These are phyloP conservation scores for Colletotrichum tanaceti DNA, from an alignment of 2,329 filamentous ascomycete genomes.

Conservation along the genomic window DNA sequence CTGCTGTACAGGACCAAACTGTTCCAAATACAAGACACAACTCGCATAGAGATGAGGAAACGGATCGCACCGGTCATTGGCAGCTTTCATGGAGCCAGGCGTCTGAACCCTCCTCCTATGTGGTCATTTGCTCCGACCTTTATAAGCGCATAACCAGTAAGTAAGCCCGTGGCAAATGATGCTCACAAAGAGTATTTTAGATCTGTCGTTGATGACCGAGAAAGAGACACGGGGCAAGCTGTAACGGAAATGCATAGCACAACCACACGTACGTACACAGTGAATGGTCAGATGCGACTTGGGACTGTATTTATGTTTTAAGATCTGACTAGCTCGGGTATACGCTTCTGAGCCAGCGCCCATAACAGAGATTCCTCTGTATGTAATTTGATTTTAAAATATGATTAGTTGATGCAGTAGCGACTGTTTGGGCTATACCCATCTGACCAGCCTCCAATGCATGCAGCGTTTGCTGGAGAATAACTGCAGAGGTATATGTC, in stretches of 20 bases:
- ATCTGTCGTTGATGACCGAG: neutral
- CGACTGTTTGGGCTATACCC: slow-evolving; percentile 1
- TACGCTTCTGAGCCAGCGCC: neutral
- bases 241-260: neutral
- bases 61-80: neutral
- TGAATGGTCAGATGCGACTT: neutral
- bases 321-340: neutral
- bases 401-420: slow-evolving; percentile 22
- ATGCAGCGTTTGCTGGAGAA: neutral
- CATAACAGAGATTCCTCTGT: neutral
- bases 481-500: slow-evolving; percentile 9
- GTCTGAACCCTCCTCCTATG: neutral
- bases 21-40: no score
- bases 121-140: neutral
- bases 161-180: neutral
- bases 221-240: neutral
- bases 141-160: neutral
- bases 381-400: neutral
- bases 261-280: neutral
- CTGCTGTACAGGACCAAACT: no score
- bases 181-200: neutral
- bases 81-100: neutral
- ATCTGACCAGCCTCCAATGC: neutral
- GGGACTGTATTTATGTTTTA: neutral
- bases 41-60: neutral